Conservation (phyloP, 2,329 filamentous ascomycete species). For the Neopestalotiopsis sp. region DNA sequence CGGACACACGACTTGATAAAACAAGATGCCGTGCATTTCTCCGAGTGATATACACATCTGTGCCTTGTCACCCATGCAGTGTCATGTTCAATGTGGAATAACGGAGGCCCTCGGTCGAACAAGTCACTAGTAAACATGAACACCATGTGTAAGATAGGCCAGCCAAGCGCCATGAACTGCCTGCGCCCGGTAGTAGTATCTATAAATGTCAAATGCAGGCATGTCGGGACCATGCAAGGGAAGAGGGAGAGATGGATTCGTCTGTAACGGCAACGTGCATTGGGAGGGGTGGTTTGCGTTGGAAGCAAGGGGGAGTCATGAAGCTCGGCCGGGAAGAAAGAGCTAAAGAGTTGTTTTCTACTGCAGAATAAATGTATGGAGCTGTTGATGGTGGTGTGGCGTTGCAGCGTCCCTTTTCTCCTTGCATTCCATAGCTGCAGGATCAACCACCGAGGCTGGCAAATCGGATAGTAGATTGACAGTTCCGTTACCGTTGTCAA, state of each 20-base stretch:
- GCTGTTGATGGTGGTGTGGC: background rate
- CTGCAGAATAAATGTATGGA: background rate
- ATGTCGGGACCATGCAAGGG: background rate
- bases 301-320: no score
- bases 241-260: background rate
- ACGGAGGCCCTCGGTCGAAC: no score
- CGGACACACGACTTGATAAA: no score
- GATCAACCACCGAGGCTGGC: background rate
- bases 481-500: background rate
- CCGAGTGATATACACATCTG: no score
- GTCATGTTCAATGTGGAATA: no score
- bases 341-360: background rate
- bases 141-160: no score
- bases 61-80: no score
- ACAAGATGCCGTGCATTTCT: no score
- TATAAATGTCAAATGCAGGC: background rate
- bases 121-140: no score
- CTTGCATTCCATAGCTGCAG: constrained; percentile 1
- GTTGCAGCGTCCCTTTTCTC: background rate
- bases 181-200: background rate
- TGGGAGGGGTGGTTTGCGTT: background rate
- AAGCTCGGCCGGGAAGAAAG: background rate
- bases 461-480: constrained; percentile 13
- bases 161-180: background rate
- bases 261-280: background rate